Percentiles rank a stretch among this genome's conserved stretches.
Evolutionary conservation across 805 yeast genomes (phyloP).

Genomic region (Blastobotrys terrestris): DNA sequence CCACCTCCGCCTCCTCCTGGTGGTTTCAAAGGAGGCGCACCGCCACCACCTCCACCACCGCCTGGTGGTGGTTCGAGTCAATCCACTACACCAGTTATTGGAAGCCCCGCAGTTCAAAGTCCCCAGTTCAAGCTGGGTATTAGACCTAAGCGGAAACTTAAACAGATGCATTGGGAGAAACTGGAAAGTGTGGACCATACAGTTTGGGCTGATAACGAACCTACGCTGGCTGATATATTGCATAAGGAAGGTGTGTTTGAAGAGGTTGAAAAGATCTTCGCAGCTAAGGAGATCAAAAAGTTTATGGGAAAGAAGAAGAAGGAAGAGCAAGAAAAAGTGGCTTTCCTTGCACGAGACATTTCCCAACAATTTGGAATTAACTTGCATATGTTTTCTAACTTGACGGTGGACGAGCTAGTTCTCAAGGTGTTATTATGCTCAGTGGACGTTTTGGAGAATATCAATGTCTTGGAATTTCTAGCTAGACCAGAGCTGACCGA

Average conservation of each 20-base stretch:
- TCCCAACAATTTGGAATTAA: conserved; percentile 96
- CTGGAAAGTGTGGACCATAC: conserved; percentile 79
- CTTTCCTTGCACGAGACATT: conserved; percentile 73
- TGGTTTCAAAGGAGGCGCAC: conserved; percentile 15
- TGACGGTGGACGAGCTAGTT: conserved; percentile 61
- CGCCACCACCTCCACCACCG: conserved; percentile 26
- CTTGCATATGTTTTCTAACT: conserved; percentile 64
- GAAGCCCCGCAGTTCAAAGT: conserved; percentile 14
- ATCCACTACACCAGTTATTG: conserved; percentile 19
- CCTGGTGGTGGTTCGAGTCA: conserved; percentile 27
- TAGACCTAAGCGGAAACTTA: conserved; percentile 69
- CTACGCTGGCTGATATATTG: conserved; percentile 51
- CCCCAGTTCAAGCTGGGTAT: conserved; percentile 15
- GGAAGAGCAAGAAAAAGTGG: conserved; percentile 47
- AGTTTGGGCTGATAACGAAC: conserved; percentile 58
- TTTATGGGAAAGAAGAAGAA: conserved; percentile 39
- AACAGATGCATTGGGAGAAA: conserved; percentile 97
- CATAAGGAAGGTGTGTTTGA: conserved; percentile 71
- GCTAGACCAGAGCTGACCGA: conserved; percentile 69
- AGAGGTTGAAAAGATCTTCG: conserved; percentile 82
- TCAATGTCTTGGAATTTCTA: conserved; percentile 79
- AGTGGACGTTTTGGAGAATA: conserved; percentile 57
- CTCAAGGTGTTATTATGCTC: conserved; percentile 71
- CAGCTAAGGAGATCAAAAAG: conserved; percentile 65
- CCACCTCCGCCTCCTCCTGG: conserved; percentile 23